Evolutionary conservation across 2,329 filamentous ascomycete genomes (phyloP).

Genomic region (Aspergillus terreus): DNA sequence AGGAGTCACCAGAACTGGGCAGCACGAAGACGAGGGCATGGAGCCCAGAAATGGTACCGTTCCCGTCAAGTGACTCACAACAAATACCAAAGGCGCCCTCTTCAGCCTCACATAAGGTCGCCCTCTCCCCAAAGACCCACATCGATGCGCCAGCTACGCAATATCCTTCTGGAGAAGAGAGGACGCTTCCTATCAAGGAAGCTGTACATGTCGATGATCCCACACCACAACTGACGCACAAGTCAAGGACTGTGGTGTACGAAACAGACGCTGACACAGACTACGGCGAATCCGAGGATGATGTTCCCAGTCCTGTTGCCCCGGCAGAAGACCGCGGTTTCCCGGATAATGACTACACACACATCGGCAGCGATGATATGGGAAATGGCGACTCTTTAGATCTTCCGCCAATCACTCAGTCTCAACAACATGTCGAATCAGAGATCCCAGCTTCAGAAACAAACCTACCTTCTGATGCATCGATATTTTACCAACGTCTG

Average conservation of each 20-base stretch:
- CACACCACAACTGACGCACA: slow-evolving; percentile 7
- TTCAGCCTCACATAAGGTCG: background rate
- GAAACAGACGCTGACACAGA: slow-evolving; percentile 42
- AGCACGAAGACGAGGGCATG: background rate
- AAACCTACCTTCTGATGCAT: slow-evolving; percentile 32
- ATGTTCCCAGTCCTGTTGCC: slow-evolving; percentile 11
- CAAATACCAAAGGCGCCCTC: background rate
- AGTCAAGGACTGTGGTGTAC: slow-evolving; percentile 35
- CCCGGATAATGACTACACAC: background rate
- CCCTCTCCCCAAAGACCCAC: background rate
- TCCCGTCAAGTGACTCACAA: background rate
- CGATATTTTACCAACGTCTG: slow-evolving; percentile 34
- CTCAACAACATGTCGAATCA: slow-evolving; percentile 21
- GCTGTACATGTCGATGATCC: background rate
- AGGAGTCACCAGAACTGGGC: slow-evolving; percentile 13
- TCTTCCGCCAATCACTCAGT: slow-evolving; percentile 23
- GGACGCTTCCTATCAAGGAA: background rate
- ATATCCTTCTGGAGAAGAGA: background rate
- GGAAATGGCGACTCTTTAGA: slow-evolving; percentile 28
- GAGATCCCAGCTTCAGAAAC: slow-evolving; percentile 21
- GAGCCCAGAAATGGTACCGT: background rate
- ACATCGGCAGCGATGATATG: slow-evolving; percentile 7
- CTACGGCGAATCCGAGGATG: slow-evolving; percentile 26
- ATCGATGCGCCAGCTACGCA: slow-evolving; percentile 4
- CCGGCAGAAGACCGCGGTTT: slow-evolving; percentile 4